Base-by-base conservation (phyloP, 345 rosid genomes). In the Lagerstroemia speciosa region DNA sequence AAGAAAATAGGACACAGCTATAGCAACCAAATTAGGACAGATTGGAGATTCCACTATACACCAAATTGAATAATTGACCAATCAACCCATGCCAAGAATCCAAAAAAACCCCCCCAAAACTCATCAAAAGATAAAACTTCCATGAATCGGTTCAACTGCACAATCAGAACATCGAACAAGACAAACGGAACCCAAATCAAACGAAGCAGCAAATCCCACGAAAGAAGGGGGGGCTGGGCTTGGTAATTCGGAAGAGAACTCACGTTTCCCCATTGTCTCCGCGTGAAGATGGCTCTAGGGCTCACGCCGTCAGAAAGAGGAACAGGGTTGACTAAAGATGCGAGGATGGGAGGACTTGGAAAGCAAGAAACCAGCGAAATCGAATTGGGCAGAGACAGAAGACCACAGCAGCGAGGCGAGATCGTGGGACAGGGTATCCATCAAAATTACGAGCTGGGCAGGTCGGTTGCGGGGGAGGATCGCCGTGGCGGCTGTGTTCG, bases 181-280 rank as follows among this genome's bases (percentile, higher is more conserved):
- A 41, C 14, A 7, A 53, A 26, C 3, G 24, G 60, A 58, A 41
- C 14, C 10, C 46, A 15, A 38, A 68, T 20, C 17, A 26, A 68
- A 36, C 14, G 43, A 6, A 72, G 64, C 50, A 30, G n/a, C n/a
- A n/a, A 70, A 58, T 33, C 61, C 38, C 38, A 5, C 2, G 38
- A 36, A 9, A 36, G 38, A 46, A 53, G 48, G 52, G 22, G 52
- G 22, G 34, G 33, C 55, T 1, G 34, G 67, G 27, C 62, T 14
- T 3, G 30, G 29, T 10, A 67, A 15, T 58, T 26, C 45, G 16
- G 57, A 24, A 72, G 48, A n/a, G n/a, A 64, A 69, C 89, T 82
- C 78, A 92, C 98, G 90, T 68, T 76, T 87, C 70, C 96, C 94
- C 98, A 89, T 91, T 66, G 66, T 71, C 64, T 71, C 64, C 75